Base-by-base conservation (phyloP, 2,329 filamentous ascomycete genomes). In the Trichophaea hybrida region DNA sequence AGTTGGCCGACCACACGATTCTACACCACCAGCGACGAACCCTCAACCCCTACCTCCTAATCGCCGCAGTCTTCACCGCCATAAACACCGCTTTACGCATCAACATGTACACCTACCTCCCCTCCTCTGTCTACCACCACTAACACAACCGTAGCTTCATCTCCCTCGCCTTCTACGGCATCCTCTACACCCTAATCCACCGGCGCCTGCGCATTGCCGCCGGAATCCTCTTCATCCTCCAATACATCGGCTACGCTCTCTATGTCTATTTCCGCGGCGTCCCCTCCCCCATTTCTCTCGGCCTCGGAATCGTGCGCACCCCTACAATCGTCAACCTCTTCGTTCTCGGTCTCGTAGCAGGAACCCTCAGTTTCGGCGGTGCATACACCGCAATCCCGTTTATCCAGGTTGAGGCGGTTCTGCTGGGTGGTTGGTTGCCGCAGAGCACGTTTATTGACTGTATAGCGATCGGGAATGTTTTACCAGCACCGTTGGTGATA, bases 381-480 rank as follows among this genome's bases (percentile, higher is more conserved):
- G 69, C 69, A 12, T 72, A 72, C 57, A 71, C 70, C 38, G 69
- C 70, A 8, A 70, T 72, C 54, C 70, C 70, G 37, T 70, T 71
- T 60, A 63, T 72, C 15, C 70, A 72, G 59, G 69, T 70, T 46
- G 70, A 72, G 62, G 70, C 70, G 40, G 70, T 72, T 34, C 57
- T 71, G 34, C 68, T 70, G 60, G 70, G 70, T 32, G 68, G 58
- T 12, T 72, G 70, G 70, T 63, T 72, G 31, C 66, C 69, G 37
- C 69, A 70, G 58, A 67, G 67, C 61, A 68, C 70, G 15, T 72
- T 72, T 54, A 68, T 72, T n/a, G 69, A 71, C 59, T 69, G 69
- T 15, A 69, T 70, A 64, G 70, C 70, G 59, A 73, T 72, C 46
- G 69, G 68, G 12, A 71, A 71, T 55, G 65, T 71, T 33, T 58